Evolutionary conservation across 345 rosid genomes (phyloP).

Genomic region (Populus ilicifolia): DNA sequence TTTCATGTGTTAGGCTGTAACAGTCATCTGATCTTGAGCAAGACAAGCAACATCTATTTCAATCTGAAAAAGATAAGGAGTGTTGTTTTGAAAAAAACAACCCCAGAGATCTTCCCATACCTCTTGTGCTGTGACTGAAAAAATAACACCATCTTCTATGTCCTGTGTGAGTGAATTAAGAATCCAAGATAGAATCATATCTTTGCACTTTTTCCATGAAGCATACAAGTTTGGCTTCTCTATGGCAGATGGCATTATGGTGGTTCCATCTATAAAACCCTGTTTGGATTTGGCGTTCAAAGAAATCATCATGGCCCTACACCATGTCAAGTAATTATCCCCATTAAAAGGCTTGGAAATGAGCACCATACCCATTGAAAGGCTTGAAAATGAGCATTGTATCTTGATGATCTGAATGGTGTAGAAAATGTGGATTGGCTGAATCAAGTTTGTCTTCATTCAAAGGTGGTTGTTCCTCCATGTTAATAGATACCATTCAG

Average conservation of each 20-base stretch:
- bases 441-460: background rate
- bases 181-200: slow-evolving; percentile 1
- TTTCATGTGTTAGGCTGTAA: too few species aligned
- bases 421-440: background rate
- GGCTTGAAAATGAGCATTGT: background rate
- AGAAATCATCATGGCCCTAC: slow-evolving; percentile 3
- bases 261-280: background rate
- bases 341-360: background rate
- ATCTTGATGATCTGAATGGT: slow-evolving; percentile 1
- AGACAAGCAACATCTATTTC: too few species aligned
- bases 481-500: too few species aligned
- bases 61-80: too few species aligned
- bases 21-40: too few species aligned
- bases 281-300: slow-evolving; percentile 1
- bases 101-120: background rate
- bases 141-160: slow-evolving; percentile 1
- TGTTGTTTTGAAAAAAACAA: too few species aligned
- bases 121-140: background rate
- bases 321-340: background rate
- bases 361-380: too few species aligned
- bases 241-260: background rate
- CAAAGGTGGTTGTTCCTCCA: too few species aligned
- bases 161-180: background rate
- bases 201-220: background rate
- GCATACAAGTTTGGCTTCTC: background rate